Percentiles rank a stretch among this genome's conserved stretches.
Conservation (phyloP, 805 yeast genomes). For the Schwanniomyces polymorphus region DNA sequence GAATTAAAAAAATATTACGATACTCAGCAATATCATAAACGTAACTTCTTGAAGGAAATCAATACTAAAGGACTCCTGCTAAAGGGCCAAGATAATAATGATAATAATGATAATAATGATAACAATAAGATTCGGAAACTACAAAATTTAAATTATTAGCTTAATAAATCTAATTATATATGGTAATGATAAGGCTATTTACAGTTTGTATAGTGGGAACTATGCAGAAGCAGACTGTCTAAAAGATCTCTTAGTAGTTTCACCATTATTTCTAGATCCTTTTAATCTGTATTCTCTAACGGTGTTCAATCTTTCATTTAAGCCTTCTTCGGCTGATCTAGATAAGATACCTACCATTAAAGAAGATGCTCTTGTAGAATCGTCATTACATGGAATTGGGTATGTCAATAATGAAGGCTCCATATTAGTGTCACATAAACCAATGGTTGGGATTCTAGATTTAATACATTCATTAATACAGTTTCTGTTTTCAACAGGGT, state of each 20-base stretch:
- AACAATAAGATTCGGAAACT: not conserved
- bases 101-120: not conserved
- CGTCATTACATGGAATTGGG: constrained; percentile 96
- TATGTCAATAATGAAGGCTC: constrained; percentile 89
- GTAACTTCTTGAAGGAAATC: constrained; percentile 23
- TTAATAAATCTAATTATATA: not conserved
- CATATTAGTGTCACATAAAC: constrained; percentile 89
- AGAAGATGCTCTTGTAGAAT: constrained; percentile 77
- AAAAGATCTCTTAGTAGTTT: constrained; percentile 1
- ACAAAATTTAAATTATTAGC: constrained; percentile 5
- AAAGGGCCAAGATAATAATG: constrained; percentile 1
- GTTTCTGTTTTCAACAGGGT: constrained; percentile 83
- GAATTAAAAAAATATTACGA: constrained; percentile 14
- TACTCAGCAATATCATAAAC: constrained; percentile 18
- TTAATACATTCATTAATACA: constrained; percentile 80
- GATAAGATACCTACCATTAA: constrained; percentile 81
- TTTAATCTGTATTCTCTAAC: constrained; percentile 13
- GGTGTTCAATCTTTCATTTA: constrained; percentile 49
- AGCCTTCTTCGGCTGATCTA: constrained; percentile 82
- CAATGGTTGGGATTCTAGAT: constrained; percentile 87
- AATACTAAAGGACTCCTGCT: constrained; percentile 17
- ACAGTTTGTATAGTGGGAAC: constrained; percentile 1
- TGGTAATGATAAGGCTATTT: constrained; percentile 1
- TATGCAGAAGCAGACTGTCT: constrained; percentile 1
- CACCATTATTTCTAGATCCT: not conserved